phyloP scores from a whole-genome alignment of 805 yeast species.

The Metschnikowia matae region DNA sequence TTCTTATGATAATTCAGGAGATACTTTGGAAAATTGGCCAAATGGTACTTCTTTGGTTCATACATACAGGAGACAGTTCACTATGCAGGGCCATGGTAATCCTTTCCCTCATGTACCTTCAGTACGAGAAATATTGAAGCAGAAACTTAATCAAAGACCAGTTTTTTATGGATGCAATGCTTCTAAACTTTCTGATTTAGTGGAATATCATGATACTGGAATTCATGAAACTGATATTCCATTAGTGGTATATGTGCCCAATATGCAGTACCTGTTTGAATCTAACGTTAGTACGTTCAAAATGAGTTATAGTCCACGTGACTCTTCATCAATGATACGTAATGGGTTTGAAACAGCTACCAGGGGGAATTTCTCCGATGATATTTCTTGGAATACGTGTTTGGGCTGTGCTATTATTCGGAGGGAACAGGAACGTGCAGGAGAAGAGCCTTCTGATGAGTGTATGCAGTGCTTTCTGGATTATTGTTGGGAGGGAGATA shows the following conservation, averaged over 20 bases:
- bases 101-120: conserved; percentile 18
- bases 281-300: conserved; percentile 23
- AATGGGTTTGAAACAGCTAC: conserved; percentile 22
- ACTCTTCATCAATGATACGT: conserved; percentile 14
- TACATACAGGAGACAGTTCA: conserved; percentile 54
- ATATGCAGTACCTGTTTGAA: conserved; percentile 15
- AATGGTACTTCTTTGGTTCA: conserved; percentile 56
- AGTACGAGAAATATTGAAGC: conserved; percentile 5
- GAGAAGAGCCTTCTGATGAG: conserved; percentile 20
- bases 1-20: conserved; percentile 66
- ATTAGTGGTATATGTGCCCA: conserved; percentile 20
- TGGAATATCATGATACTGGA: conserved; percentile 7
- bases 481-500: conserved; percentile 23
- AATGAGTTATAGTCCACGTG: conserved; percentile 20
- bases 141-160: conserved; percentile 8
- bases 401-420: conserved; percentile 26
- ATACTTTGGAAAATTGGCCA: conserved; percentile 60
- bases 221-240: conserved; percentile 19
- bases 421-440: conserved; percentile 22
- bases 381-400: conserved; percentile 20
- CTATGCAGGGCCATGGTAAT: conserved; percentile 16
- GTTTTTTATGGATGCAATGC: conserved; percentile 18
- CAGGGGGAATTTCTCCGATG: conserved; percentile 19
- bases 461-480: conserved; percentile 19
- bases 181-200: conserved; percentile 6